Evolutionary conservation across 169 alveolate genomes (phyloP).

Genomic region (Toxoplasma gondii): DNA sequence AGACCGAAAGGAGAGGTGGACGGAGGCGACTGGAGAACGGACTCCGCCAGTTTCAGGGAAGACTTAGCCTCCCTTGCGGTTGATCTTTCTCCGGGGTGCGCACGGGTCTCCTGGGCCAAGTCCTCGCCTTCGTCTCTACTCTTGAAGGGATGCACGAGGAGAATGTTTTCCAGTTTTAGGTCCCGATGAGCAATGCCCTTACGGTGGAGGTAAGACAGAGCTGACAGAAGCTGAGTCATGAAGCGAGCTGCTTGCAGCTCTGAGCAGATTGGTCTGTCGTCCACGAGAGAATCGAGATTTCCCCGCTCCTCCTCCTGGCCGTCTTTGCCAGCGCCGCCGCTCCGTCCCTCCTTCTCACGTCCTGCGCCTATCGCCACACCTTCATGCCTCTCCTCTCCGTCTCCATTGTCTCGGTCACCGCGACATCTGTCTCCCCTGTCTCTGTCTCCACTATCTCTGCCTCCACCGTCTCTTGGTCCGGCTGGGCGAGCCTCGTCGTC

Average conservation of each 20-base stretch:
- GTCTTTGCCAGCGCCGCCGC: not conserved
- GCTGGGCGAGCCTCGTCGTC: not conserved
- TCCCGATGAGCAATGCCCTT: too few species aligned
- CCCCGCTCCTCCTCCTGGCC: not conserved
- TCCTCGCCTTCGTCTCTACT: conserved; percentile 28
- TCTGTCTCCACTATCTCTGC: not conserved
- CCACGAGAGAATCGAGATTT: not conserved
- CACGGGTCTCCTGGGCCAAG: not conserved
- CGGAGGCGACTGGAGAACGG: not conserved
- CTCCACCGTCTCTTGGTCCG: not conserved
- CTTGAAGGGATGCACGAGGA: conserved; percentile 65
- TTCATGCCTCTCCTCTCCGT: not conserved
- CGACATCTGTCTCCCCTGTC: not conserved
- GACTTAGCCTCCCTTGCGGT: not conserved
- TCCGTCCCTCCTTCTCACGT: not conserved
- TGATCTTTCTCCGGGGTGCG: not conserved
- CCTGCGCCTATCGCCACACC: not conserved
- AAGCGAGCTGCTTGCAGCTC: conserved; percentile 73
- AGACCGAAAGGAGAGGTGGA: not conserved
- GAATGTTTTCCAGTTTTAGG: conserved; percentile 78
- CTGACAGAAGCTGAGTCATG: conserved; percentile 73
- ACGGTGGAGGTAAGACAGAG: conserved; percentile 76
- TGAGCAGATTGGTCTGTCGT: not conserved
- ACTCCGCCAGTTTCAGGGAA: not conserved
- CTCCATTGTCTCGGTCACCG: not conserved